Evolutionary conservation across 805 yeast species (phyloP).

Genomic region (Yamadazyma tumulicola): DNA sequence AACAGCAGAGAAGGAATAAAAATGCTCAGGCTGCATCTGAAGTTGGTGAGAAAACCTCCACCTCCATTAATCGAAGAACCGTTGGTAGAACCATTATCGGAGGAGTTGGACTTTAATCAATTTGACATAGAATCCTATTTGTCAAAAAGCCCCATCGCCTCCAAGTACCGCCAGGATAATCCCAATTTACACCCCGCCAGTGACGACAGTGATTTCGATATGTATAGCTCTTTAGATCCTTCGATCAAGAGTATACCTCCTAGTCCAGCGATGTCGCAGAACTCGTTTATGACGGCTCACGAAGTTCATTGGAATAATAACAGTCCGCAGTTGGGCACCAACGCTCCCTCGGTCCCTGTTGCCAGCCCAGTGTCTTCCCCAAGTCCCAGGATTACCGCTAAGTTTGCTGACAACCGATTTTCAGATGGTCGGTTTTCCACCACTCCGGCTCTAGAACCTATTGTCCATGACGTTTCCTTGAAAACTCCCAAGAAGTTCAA

Average conservation of each 20-base stretch:
- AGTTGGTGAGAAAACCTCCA: slow-evolving; percentile 10
- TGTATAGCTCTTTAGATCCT: slow-evolving; percentile 13
- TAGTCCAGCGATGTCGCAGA: slow-evolving; percentile 10
- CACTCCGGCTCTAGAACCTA: slow-evolving; percentile 2
- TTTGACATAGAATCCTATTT: slow-evolving; percentile 14
- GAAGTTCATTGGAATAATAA: too few relatives aligned
- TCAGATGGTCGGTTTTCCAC: slow-evolving; percentile 1
- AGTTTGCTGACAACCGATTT: too few relatives aligned
- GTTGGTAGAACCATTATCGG: neutral
- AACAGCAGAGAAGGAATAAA: neutral
- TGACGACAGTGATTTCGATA: slow-evolving; percentile 3
- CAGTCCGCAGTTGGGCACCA: neutral
- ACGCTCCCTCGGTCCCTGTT: neutral
- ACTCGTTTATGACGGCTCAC: slow-evolving; percentile 1
- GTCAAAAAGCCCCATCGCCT: slow-evolving; percentile 20
- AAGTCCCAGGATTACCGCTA: too few relatives aligned
- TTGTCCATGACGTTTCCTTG: neutral
- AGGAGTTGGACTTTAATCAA: slow-evolving; percentile 5
- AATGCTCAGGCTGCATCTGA: slow-evolving; percentile 5
- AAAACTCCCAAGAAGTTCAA: neutral
- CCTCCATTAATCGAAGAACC: slow-evolving; percentile 4
- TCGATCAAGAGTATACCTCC: slow-evolving; percentile 7
- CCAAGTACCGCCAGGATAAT: slow-evolving; percentile 20
- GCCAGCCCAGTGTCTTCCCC: neutral
- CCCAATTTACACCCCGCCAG: slow-evolving; percentile 23